Evolutionary conservation across 768 basidiomycete genomes (phyloP).

Genomic region (Cystoderma amianthinum): DNA sequence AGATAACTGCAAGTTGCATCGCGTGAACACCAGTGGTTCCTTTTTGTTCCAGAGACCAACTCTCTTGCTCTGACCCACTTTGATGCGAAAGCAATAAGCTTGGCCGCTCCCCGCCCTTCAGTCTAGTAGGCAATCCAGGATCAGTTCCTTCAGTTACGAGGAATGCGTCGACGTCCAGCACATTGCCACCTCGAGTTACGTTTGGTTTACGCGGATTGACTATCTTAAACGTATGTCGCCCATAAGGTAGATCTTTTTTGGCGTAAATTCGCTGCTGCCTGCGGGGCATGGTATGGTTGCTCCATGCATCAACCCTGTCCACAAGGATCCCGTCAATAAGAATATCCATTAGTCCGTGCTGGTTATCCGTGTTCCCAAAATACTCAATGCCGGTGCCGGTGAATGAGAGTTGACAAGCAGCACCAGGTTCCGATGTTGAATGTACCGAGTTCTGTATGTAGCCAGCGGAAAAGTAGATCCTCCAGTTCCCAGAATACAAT

Average conservation of each 20-base stretch:
- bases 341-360: conserved; percentile 50
- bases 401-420: conserved; percentile 52
- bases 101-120: background rate
- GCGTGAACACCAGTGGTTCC: conserved; percentile 74
- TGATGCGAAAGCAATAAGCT: background rate
- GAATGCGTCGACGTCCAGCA: conserved; percentile 58
- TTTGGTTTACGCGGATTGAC: conserved; percentile 42
- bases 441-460: conserved; percentile 46
- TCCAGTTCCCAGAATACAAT: conserved; percentile 56
- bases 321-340: conserved; percentile 48
- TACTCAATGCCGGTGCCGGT: conserved; percentile 73
- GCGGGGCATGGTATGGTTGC: conserved; percentile 17
- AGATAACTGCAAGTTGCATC: conserved; percentile 71
- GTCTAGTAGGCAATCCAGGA: conserved; percentile 1
- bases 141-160: conserved; percentile 46
- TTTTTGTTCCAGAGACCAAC: conserved; percentile 56
- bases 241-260: conserved; percentile 41
- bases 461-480: conserved; percentile 39
- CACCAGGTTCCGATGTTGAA: conserved; percentile 39
- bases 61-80: background rate
- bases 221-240: conserved; percentile 58
- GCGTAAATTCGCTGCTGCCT: conserved; percentile 64
- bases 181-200: conserved; percentile 18
- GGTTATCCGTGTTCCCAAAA: conserved; percentile 56
- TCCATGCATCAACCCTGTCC: conserved; percentile 39